These are phyloP conservation scores for Cylindrotheca fusiformis DNA, from an alignment of 108 stramenopile species.

Conservation along the genomic window DNA sequence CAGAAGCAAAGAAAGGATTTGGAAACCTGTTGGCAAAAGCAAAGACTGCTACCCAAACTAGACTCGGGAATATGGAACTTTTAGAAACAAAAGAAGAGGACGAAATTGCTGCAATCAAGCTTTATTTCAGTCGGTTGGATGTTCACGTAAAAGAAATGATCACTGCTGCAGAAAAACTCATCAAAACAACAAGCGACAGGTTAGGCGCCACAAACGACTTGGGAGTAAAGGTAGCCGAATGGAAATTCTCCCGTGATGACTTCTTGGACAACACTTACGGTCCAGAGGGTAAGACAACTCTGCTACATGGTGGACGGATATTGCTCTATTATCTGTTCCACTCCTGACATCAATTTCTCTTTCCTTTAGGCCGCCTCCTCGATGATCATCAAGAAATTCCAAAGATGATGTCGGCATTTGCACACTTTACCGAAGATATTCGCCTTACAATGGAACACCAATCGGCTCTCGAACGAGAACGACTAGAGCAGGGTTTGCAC, in stretches of 20 bases:
- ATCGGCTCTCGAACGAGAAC: conserved; percentile 64
- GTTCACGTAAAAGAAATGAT: conserved; percentile 64
- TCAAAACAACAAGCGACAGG: conserved; percentile 59
- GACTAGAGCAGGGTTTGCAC: conserved; percentile 70
- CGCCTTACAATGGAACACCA: conserved; percentile 59
- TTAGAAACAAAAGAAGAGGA: conserved; percentile 61
- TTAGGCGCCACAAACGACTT: conserved; percentile 75
- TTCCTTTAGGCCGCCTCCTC: neutral
- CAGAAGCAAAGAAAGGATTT: conserved; percentile 29
- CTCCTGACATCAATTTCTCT: conserved; percentile 1
- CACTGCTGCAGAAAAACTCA: conserved; percentile 70
- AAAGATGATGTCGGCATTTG: conserved; percentile 28
- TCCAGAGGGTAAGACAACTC: neutral
- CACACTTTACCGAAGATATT: conserved; percentile 54
- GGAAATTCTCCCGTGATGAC: conserved; percentile 1
- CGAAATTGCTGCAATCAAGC: conserved; percentile 61
- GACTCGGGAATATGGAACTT: conserved; percentile 43
- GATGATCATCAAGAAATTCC: conserved; percentile 18
- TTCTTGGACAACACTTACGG: neutral
- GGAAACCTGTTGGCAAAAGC: conserved; percentile 62
- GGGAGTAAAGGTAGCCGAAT: conserved; percentile 76
- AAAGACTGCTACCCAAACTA: conserved; percentile 39
- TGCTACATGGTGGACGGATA: neutral
- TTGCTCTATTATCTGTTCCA: neutral
- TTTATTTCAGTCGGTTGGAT: conserved; percentile 65